A percentile compares a stretch with the other conserved stretches of the same genome.
Conservation (phyloP, 2,329 filamentous ascomycete genomes). For the Colletotrichum musae region DNA sequence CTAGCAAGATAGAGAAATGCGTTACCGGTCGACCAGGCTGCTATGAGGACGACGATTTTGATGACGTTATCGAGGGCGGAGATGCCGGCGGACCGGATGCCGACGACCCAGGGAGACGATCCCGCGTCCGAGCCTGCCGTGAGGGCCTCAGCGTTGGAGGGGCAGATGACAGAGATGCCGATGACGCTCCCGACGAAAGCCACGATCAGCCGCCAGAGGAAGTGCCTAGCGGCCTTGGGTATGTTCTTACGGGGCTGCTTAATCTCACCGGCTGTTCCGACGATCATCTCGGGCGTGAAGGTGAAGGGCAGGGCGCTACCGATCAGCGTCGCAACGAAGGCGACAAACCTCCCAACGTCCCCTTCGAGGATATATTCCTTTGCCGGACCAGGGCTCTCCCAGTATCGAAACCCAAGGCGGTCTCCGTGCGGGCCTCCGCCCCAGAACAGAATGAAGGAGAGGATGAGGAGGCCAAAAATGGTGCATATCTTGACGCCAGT, state of each 20-base stretch:
- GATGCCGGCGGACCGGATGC: slow-evolving; percentile 66
- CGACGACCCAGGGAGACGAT: slow-evolving; percentile 63
- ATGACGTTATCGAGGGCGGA: slow-evolving; percentile 66
- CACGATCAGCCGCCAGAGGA: slow-evolving; percentile 46
- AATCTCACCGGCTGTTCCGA: slow-evolving; percentile 44
- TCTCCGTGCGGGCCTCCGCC: slow-evolving; percentile 41
- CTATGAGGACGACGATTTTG: slow-evolving; percentile 67
- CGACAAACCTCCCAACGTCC: slow-evolving; percentile 39
- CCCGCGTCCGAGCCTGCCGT: slow-evolving; percentile 49
- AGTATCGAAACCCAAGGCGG: slow-evolving; percentile 42
- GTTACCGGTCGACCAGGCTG: slow-evolving; percentile 65
- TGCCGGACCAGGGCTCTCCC: slow-evolving; percentile 31
- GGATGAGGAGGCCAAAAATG: slow-evolving; percentile 73
- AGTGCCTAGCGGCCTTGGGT: slow-evolving; percentile 44
- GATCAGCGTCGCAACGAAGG: slow-evolving; percentile 34
- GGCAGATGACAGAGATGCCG: slow-evolving; percentile 67
- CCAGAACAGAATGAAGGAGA: slow-evolving; percentile 61
- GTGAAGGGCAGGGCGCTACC: slow-evolving; percentile 42
- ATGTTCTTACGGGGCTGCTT: slow-evolving; percentile 61
- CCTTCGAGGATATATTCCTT: slow-evolving; percentile 12
- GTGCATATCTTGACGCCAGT: slow-evolving; percentile 67
- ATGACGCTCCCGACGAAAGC: slow-evolving; percentile 66
- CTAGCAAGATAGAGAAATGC: slow-evolving; percentile 69
- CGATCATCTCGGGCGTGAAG: slow-evolving; percentile 41
- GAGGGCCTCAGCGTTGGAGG: slow-evolving; percentile 64